phyloP scores from a whole-genome alignment of 2,329 filamentous ascomycete genomes.

The Alternaria conjuncta region DNA sequence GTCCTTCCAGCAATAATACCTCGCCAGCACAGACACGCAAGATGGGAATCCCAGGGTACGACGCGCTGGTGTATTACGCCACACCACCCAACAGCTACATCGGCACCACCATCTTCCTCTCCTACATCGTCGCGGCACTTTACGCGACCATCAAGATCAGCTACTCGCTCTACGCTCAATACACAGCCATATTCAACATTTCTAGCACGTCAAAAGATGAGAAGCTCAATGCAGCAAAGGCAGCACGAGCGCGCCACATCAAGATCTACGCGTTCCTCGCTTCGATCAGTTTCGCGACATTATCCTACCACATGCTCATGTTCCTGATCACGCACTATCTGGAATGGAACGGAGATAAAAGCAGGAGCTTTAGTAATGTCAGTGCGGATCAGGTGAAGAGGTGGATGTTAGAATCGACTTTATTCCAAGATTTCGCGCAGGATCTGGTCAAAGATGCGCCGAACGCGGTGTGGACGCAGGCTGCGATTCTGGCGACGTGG shows the following conservation, averaged over 20 bases:
- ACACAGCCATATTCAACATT: conserved; percentile 8
- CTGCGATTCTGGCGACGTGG: conserved; percentile 34
- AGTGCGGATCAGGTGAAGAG: conserved; percentile 10
- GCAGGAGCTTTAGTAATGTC: not conserved
- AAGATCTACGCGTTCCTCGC: conserved; percentile 37
- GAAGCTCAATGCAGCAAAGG: conserved; percentile 13
- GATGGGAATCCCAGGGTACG: conserved; percentile 16
- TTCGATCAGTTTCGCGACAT: conserved; percentile 33
- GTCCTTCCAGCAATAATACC: too few relatives aligned
- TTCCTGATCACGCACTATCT: conserved; percentile 37
- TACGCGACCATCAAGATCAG: conserved; percentile 27
- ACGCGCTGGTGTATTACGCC: conserved; percentile 13
- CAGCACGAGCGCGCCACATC: conserved; percentile 30
- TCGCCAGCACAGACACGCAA: not conserved
- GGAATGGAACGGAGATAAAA: conserved; percentile 23
- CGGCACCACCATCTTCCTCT: conserved; percentile 38
- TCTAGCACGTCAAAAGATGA: not conserved
- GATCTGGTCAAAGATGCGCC: conserved; percentile 34
- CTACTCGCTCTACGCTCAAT: conserved; percentile 26
- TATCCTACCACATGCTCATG: conserved; percentile 41
- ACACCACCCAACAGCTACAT: conserved; percentile 39
- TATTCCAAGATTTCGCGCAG: conserved; percentile 39
- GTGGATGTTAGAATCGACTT: conserved; percentile 37
- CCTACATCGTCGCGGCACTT: conserved; percentile 37
- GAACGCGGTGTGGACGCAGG: conserved; percentile 35